These are phyloP conservation scores for Petunia secreta DNA, from an alignment of 257 asterid species.

Conservation along the genomic window DNA sequence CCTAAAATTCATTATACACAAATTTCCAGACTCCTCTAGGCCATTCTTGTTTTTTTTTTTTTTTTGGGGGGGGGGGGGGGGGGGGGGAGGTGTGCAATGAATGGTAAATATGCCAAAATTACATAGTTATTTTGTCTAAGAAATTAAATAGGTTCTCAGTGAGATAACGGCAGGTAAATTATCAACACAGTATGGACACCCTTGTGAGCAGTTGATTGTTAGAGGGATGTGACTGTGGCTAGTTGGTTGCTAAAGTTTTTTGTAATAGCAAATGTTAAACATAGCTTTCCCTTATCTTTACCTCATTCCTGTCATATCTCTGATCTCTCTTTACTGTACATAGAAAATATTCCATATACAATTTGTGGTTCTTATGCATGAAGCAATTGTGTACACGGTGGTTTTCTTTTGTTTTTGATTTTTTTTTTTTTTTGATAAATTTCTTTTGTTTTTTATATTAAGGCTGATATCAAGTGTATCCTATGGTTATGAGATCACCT, in stretches of 20 bases:
- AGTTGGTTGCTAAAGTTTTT: slow-evolving; percentile 15
- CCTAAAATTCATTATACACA: neutral
- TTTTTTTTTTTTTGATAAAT: neutral
- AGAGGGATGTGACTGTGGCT: neutral
- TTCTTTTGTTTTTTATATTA: neutral
- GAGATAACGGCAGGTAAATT: slow-evolving; percentile 12
- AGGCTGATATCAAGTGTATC: neutral
- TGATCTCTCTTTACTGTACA: neutral
- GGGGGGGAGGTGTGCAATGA: neutral
- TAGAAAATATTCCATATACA: neutral
- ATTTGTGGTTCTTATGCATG: slow-evolving; percentile 10
- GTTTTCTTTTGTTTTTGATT: slow-evolving; percentile 13
- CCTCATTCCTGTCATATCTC: slow-evolving; percentile 12
- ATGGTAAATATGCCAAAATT: neutral
- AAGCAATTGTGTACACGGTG: neutral
- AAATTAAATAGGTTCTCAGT: neutral
- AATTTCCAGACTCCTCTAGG: neutral
- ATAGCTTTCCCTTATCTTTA: neutral
- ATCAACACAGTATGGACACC: neutral
- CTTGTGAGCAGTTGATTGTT: neutral
- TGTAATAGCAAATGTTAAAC: neutral
- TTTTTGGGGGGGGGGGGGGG: too few species aligned
- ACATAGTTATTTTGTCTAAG: neutral
- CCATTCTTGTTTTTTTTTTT: neutral
- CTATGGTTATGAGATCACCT: slow-evolving; percentile 10